phyloP scores from a whole-genome alignment of 768 basidiomycete species.

The Trametes coccinea region DNA sequence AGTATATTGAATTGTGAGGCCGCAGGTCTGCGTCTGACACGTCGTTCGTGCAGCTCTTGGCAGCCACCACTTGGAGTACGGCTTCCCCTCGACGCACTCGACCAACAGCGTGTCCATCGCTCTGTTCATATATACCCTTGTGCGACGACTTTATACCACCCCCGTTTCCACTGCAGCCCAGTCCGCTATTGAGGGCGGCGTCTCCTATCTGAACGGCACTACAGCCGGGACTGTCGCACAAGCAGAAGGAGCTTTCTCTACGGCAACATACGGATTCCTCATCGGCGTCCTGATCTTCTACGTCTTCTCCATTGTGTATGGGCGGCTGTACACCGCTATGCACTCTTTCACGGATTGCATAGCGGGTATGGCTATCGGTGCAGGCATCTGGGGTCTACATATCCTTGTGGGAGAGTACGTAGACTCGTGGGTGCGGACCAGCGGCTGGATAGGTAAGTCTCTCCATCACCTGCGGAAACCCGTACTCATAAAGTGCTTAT shows the following conservation, averaged over 20 bases:
- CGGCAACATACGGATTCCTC: slow-evolving; percentile 42
- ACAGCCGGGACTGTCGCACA: slow-evolving; percentile 5
- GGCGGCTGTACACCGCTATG: slow-evolving; percentile 86
- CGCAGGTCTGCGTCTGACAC: background rate
- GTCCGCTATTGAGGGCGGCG: background rate
- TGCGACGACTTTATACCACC: slow-evolving; percentile 50
- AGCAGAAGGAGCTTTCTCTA: slow-evolving; percentile 40
- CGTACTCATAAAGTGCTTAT: slow-evolving; percentile 25
- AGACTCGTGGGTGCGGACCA: slow-evolving; percentile 42
- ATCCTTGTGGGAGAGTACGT: slow-evolving; percentile 37
- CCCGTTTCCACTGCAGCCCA: slow-evolving; percentile 14
- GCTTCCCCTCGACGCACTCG: slow-evolving; percentile 94
- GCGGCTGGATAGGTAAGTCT: slow-evolving; percentile 39
- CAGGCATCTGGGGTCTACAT: slow-evolving; percentile 58
- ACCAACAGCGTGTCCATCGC: slow-evolving; percentile 91
- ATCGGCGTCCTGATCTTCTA: slow-evolving; percentile 53
- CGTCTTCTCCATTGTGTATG: slow-evolving; percentile 71
- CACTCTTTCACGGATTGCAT: slow-evolving; percentile 80
- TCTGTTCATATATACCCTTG: slow-evolving; percentile 67
- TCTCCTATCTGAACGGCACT: background rate
- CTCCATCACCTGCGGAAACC: background rate
- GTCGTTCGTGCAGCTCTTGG: slow-evolving; percentile 58
- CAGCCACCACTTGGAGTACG: slow-evolving; percentile 85
- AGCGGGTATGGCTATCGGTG: slow-evolving; percentile 64
- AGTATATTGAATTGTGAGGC: background rate